A percentile compares a stretch with the other conserved stretches of the same genome.
These are phyloP conservation scores for Vitis riparia DNA, from an alignment of 164 flowering plant species.

Conservation along the genomic window DNA sequence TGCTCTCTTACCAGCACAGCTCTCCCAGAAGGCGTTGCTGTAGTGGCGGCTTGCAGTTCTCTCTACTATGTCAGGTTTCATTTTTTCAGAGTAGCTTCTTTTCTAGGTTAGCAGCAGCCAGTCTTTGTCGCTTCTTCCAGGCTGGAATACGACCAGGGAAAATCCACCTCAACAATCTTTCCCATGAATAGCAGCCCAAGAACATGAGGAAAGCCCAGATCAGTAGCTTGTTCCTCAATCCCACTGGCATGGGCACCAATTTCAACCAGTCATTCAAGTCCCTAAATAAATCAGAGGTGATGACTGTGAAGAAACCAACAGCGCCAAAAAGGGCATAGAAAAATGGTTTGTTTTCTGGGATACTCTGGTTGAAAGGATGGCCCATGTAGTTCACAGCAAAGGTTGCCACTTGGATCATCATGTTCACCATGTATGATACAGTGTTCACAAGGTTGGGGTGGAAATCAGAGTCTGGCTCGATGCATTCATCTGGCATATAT, in stretches of 20 bases:
- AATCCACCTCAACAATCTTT: constrained; percentile 78
- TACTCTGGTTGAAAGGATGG: constrained; percentile 94
- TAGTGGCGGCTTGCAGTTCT: background rate
- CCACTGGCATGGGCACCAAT: constrained; percentile 78
- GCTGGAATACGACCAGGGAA: constrained; percentile 87
- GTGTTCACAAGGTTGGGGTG: constrained; percentile 95
- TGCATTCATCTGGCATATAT: constrained; percentile 96
- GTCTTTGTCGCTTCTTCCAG: constrained; percentile 64
- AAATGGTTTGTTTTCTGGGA: constrained; percentile 85
- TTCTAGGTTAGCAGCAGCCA: constrained; percentile 37
- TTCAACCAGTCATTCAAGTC: constrained; percentile 81
- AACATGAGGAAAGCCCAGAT: constrained; percentile 76
- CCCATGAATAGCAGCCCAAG: constrained; percentile 73
- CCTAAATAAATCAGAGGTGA: constrained; percentile 80
- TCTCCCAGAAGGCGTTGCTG: too few species aligned
- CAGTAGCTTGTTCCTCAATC: constrained; percentile 65
- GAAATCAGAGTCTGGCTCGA: constrained; percentile 91
- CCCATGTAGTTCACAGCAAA: constrained; percentile 99
- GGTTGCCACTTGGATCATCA: constrained; percentile 98
- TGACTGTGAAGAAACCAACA: constrained; percentile 71
- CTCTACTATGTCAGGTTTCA: background rate
- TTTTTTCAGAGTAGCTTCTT: constrained; percentile 51
- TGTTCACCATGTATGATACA: constrained; percentile 93
- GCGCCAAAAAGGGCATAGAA: constrained; percentile 69
- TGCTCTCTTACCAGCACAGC: too few species aligned